phyloP scores from a whole-genome alignment of 106 monocot species.

The Chionographis japonica region DNA sequence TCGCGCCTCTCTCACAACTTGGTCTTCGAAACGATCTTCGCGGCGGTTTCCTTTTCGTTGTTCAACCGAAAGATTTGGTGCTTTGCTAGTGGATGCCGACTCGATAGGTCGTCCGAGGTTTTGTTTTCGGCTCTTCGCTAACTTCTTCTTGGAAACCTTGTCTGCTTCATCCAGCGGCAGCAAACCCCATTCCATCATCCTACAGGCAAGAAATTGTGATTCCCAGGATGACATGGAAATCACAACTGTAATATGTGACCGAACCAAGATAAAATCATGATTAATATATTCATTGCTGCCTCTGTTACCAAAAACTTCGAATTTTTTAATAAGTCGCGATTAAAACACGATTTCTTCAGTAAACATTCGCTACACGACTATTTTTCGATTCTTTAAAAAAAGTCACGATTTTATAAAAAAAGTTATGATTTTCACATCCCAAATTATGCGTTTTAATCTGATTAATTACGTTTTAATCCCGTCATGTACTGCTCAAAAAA shows the following conservation, averaged over 20 bases:
- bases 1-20: not conserved
- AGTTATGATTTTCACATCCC: no score
- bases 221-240: not conserved
- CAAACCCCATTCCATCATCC: constrained; percentile 39
- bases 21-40: not conserved
- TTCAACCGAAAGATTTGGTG: not conserved
- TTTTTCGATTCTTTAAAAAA: no score
- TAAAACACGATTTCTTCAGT: no score
- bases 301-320: no score
- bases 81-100: not conserved
- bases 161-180: constrained; percentile 13
- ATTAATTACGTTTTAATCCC: no score
- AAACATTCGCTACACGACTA: no score
- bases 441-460: no score
- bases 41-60: not conserved
- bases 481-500: no score
- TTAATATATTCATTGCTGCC: no score
- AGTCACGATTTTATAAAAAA: no score
- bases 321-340: no score
- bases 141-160: constrained; percentile 14
- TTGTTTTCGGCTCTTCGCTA: constrained; percentile 3
- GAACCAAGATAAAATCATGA: no score
- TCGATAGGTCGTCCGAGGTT: not conserved
- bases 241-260: not conserved
- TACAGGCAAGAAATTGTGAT: not conserved